Evolutionary conservation across 768 basidiomycete species (phyloP).

Genomic region (Ramaria sp.): DNA sequence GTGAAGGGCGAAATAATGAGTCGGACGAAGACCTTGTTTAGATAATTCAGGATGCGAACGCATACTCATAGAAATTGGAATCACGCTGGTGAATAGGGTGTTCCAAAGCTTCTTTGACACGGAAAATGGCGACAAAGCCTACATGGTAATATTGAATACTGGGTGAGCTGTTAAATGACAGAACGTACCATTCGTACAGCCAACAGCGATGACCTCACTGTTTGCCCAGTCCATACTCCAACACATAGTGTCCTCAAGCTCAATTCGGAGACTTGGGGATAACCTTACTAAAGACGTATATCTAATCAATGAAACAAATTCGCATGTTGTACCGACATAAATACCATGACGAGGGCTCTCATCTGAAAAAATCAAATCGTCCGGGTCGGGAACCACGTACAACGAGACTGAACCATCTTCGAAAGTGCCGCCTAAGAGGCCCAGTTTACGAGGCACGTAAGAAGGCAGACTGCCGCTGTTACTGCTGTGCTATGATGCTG

Average conservation of each 20-base stretch:
- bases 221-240: conserved; percentile 87
- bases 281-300: conserved; percentile 36
- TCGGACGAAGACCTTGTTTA: conserved; percentile 41
- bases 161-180: neutral
- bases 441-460: conserved; percentile 46
- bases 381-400: conserved; percentile 72
- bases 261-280: conserved; percentile 59
- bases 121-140: conserved; percentile 26
- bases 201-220: conserved; percentile 71
- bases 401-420: conserved; percentile 79
- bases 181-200: conserved; percentile 66
- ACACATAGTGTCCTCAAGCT: conserved; percentile 65
- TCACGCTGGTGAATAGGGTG: neutral
- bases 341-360: conserved; percentile 41
- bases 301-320: neutral
- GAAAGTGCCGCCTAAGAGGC: conserved; percentile 76
- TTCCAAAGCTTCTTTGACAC: conserved; percentile 17
- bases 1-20: conserved; percentile 63
- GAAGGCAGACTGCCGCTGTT: neutral
- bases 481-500: neutral
- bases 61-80: conserved; percentile 26
- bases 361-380: conserved; percentile 27
- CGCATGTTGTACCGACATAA: neutral
- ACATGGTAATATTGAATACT: neutral
- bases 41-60: conserved; percentile 26